A percentile compares a stretch with the other conserved stretches of the same genome.
Conservation (phyloP, 108 stramenopile species). For the Cyclotella kingstonii region DNA sequence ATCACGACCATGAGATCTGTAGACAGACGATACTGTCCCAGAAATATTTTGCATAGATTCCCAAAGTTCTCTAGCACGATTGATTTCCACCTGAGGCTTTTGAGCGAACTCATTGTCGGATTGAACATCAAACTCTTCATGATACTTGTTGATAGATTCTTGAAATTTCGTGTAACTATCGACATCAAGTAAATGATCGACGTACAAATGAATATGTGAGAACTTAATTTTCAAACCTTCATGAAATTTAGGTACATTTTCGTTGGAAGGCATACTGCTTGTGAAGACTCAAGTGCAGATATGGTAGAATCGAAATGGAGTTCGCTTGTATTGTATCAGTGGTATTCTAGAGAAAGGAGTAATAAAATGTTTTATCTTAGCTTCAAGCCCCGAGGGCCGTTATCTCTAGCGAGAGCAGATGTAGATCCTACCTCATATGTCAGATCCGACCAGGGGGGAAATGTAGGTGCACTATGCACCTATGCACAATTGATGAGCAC, state of each 20-base stretch:
- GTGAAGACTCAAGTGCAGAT: not conserved
- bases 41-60: conserved; percentile 7
- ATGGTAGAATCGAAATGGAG: not conserved
- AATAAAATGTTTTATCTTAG: too few species aligned
- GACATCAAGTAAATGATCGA: conserved; percentile 55
- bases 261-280: too few species aligned
- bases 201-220: conserved; percentile 78
- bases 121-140: conserved; percentile 17
- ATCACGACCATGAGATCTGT: conserved; percentile 63
- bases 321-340: not conserved
- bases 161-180: conserved; percentile 65
- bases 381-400: too few species aligned
- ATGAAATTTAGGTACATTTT: too few species aligned
- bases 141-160: conserved; percentile 48
- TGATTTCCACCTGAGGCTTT: not conserved
- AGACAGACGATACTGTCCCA: conserved; percentile 3
- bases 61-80: conserved; percentile 25
- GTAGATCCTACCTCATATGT: too few species aligned
- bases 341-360: too few species aligned
- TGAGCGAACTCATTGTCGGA: not conserved
- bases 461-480: too few species aligned
- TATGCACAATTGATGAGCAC: too few species aligned
- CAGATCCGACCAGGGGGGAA: too few species aligned
- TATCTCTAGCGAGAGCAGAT: too few species aligned
- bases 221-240: conserved; percentile 45